Evolutionary conservation across 2,329 filamentous ascomycete genomes (phyloP), one percentile per base, ranked within the genome.

Genomic region (Aureobasidium leucospermi): DNA sequence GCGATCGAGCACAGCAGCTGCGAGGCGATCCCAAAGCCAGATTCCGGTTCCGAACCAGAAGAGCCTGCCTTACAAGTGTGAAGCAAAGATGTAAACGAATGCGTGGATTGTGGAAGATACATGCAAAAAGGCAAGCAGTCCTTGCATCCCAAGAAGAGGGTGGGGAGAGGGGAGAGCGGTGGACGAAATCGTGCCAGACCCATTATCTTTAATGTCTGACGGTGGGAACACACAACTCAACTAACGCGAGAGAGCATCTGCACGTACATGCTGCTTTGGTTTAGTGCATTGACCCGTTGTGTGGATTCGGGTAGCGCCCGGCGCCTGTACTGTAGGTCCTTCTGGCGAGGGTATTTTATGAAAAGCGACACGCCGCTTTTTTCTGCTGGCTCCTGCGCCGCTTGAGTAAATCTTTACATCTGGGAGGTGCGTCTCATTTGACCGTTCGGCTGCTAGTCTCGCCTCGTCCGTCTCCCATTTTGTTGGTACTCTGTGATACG

Each of bases 121-220:
- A 58, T 48, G 55, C 55, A 58, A 58, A 56, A 46, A 58, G 43
- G 34, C 43, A 41, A 48, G 55, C 43, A 47, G 41, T 58, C 55
- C 55, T 58, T 58, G 42, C 55, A 58, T 58, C 42, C 55, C 55
- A 13, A 41, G 32, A 16, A 48, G 43, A 48, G 34, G 43, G 55
- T 58, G 55, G 45, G 39, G 32, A 45, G 48, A 45, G 48, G 38
- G 41, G 47, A 59, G 29, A 52, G 58, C 46, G 58, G 58, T 59
- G 47, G 58, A 59, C 39, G 58, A 41, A 42, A 43, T 41, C n/a
- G 46, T 52, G 57, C 57, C 57, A 59, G 58, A 34, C 38, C 39
- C 48, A 51, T 52, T 53, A 52, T 59, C 58, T 59, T 59, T 59
- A 47, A 59, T 59, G 58, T 59, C 58, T 59, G 58, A 53, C 58